Evolutionary conservation across 257 asterid genomes (phyloP), one percentile per base, ranked within the genome.

Genomic region (Perilla frutescens): DNA sequence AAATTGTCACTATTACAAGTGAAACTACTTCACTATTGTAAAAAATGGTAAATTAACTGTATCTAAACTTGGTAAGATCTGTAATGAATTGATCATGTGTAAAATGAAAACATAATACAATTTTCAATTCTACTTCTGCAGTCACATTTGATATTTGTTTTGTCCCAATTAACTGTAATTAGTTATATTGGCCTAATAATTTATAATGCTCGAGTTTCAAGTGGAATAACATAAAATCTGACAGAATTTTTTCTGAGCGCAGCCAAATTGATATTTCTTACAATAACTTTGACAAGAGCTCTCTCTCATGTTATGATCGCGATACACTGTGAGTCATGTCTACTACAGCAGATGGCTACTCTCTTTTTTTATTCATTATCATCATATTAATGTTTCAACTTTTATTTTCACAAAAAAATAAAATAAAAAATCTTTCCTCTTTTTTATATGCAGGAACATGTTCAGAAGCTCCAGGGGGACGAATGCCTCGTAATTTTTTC

Each of bases 231-330:
- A 20, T 20, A 58, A 75, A 20, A 55, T 32, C 53, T 81, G 50
- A 57, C 45, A 34, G 48, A 48, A 3, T 39, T 61, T 31, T 2
- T 9, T 60, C 36, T 55, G 10, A 73, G 66, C 7, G 48, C 88
- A 88, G 94, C 39, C 75, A 61, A 54, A 78, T 81, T 12, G 91
- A 88, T 79, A 81, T 88, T 82, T 86, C 94, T 40, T 88, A 86
- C 87, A 84, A 88, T 56, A 86, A 81, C 73, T 81, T 88, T 59
- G 10, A 53, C 0, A 77, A 73, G 79, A 80, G 62, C 68, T 79
- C 81, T 12, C 82, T 70, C 14, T 83, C 87, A 56, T 6, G 3
- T 45, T 84, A 20, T 20, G 0, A 89, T 74, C 79, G 53, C 20
- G 95, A 86, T 15, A 79, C 76, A 63, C 54, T 84, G 91, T 88